Percentiles rank a stretch among this genome's conserved stretches.
Conservation (phyloP, 805 yeast species). For the Millerago galiae region DNA sequence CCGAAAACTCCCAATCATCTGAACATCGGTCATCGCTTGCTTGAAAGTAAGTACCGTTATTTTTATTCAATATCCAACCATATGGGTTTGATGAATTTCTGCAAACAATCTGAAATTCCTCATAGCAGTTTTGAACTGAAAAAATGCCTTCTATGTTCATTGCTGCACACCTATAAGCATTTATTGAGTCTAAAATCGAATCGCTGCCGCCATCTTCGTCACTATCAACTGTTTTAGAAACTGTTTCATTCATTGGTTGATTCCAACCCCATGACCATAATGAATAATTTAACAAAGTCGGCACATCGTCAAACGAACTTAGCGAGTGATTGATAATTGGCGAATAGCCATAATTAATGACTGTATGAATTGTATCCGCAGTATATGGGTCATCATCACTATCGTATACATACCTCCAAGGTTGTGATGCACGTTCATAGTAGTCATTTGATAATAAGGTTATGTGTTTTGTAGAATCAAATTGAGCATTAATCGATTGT, state of each 20-base stretch:
- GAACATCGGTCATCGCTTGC: constrained; percentile 21
- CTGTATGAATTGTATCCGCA: constrained; percentile 28
- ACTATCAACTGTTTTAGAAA: background rate
- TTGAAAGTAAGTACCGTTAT: constrained; percentile 38
- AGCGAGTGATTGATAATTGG: constrained; percentile 49
- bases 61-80: constrained; percentile 36
- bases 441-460: background rate
- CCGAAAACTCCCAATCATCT: constrained; percentile 31
- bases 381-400: constrained; percentile 37
- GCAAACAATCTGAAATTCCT: constrained; percentile 48
- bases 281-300: constrained; percentile 27
- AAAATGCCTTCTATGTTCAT: constrained; percentile 41
- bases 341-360: constrained; percentile 53
- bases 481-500: background rate
- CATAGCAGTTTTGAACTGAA: constrained; percentile 62
- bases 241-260: constrained; percentile 36
- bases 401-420: constrained; percentile 39
- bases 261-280: constrained; percentile 73
- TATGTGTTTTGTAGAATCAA: background rate
- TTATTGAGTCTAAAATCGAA: background rate
- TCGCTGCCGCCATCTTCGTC: background rate
- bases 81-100: constrained; percentile 32
- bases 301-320: constrained; percentile 22
- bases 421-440: constrained; percentile 8
- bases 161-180: constrained; percentile 42